A percentile compares a stretch with the other conserved stretches of the same genome.
Evolutionary conservation across 2,329 filamentous ascomycete genomes (phyloP).

Genomic region (Exophiala bonariae): DNA sequence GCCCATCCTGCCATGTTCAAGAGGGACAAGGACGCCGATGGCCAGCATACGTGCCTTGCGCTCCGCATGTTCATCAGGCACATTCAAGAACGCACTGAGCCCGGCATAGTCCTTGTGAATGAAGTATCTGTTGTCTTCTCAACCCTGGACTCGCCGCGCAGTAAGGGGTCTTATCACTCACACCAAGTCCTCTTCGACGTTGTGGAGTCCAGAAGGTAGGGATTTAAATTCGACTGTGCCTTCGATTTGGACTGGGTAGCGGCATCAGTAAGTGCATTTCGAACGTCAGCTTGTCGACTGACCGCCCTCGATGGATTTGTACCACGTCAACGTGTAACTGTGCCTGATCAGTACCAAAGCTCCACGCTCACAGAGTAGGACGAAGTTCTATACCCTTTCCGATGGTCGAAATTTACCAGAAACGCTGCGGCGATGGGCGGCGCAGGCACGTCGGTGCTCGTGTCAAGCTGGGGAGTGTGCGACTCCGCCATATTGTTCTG

Average conservation of each 20-base stretch:
- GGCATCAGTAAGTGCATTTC: conserved; percentile 12
- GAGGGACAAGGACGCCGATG: conserved; percentile 81
- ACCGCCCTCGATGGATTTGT: conserved; percentile 67
- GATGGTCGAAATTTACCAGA: conserved; percentile 88
- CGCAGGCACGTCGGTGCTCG: conserved; percentile 10
- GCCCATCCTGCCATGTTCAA: conserved; percentile 82
- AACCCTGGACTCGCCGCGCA: background rate
- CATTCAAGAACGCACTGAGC: conserved; percentile 87
- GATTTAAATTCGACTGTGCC: conserved; percentile 95
- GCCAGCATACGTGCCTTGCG: conserved; percentile 92
- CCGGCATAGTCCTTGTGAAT: conserved; percentile 82
- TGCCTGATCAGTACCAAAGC: conserved; percentile 6
- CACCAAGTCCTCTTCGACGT: conserved; percentile 79
- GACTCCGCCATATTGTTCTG: background rate
- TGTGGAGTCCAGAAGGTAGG: conserved; percentile 87
- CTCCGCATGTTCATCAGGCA: conserved; percentile 72
- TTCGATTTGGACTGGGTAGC: conserved; percentile 61
- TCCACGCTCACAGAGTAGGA: conserved; percentile 3
- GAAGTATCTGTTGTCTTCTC: conserved; percentile 69
- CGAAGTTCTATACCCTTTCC: conserved; percentile 88
- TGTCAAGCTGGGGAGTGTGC: conserved; percentile 16
- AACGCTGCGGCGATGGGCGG: conserved; percentile 73
- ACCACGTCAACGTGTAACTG: conserved; percentile 84
- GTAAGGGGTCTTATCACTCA: conserved; percentile 32
- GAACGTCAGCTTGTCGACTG: conserved; percentile 17